Conservation (phyloP, 148 eudicot species). For the Fagopyrum esculentum region DNA sequence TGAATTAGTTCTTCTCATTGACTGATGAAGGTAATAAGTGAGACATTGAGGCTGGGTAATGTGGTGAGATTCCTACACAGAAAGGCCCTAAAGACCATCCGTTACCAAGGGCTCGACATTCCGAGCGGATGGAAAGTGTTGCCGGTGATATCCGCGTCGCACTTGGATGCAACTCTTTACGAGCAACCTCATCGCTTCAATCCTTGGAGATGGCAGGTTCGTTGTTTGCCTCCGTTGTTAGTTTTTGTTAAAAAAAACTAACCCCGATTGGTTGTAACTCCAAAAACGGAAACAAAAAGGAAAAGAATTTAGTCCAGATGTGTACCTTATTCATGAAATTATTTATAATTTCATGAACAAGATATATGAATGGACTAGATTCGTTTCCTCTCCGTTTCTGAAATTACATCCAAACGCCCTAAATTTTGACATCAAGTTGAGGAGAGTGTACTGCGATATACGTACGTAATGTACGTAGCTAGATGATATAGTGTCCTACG, state of each 20-base stretch:
- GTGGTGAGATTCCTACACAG: conserved; percentile 95
- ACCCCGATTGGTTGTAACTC: background rate
- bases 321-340: too few species aligned
- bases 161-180: conserved; percentile 78
- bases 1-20: background rate
- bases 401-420: too few species aligned
- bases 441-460: background rate
- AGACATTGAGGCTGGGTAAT: conserved; percentile 84
- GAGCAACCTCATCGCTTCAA: conserved; percentile 75
- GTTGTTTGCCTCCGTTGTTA: background rate
- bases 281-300: too few species aligned
- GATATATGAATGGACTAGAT: too few species aligned
- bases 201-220: conserved; percentile 98
- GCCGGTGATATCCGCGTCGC: conserved; percentile 92
- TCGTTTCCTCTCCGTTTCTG: too few species aligned
- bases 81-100: conserved; percentile 76
- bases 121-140: conserved; percentile 99
- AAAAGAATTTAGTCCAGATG: too few species aligned
- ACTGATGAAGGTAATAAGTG: conserved; percentile 60
- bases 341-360: too few species aligned
- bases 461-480: background rate
- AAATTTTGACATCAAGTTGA: background rate
- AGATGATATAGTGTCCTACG: background rate
- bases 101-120: conserved; percentile 91
- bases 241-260: background rate